Evolutionary conservation across 805 yeast species (phyloP), one percentile per base, ranked within the genome.

Genomic region (Lipomyces kockii): DNA sequence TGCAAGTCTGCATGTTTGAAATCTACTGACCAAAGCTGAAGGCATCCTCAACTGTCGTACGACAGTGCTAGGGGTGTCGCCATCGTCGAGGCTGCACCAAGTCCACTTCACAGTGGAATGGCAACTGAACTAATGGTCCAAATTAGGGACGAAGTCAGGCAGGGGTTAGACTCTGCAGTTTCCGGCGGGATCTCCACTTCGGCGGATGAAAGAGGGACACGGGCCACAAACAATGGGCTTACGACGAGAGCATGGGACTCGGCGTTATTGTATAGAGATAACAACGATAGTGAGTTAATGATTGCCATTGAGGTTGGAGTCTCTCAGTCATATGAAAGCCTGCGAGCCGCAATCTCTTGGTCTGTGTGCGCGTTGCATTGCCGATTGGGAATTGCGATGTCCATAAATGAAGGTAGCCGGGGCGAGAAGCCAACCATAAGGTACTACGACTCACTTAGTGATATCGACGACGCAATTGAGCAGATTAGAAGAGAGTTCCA

Each of bases 11-110:
- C 55, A 25, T 27, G 22, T 11, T 11, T 25, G 32, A 52, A 9
- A 25, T 22, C 55, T 27, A 7, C 55, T 52, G 55, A 52, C 17
- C 12, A 22, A 12, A 27, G 14, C 32, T 25, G n/a, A 22, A 52
- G 55, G n/a, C 9, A 52, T 52, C 55, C 27, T 52, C 55, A 52
- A 22, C 32, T 52, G 55, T 22, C 25, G 55, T 52, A 52, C 32
- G 55, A 52, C 32, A 52, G 55, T 27, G 17, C 55, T 0, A 52
- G 55, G n/a, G 2, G n/a, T 25, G 32, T 22, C 14, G 55, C 55
- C 32, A 52, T 52, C 6, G 55, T 52, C 34, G 34, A 25, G 34
- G 32, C 55, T 4, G 27, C 34, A 20, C 55, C 55, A 25, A 25
- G 55, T 52, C 55, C 55, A 5, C 55, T 25, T 52, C 55, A 52